phyloP scores from a whole-genome alignment of 345 rosid genomes.

The Gossypium herbaceum region DNA sequence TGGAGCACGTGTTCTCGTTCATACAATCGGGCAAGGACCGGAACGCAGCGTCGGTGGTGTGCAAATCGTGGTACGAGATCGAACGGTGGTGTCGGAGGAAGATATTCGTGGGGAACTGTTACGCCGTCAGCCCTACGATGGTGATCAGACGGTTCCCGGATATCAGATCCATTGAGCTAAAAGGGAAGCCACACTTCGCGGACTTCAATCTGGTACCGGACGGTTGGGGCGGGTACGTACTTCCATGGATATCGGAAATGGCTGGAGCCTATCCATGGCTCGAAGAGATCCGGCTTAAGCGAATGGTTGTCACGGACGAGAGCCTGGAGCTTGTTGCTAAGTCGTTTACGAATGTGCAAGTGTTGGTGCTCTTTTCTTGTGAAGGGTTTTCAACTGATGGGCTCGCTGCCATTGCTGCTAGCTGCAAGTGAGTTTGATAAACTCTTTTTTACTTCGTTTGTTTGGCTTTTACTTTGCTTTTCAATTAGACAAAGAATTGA shows the following conservation, averaged over 20 bases:
- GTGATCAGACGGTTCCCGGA: slow-evolving; percentile 72
- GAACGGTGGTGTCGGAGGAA: slow-evolving; percentile 65
- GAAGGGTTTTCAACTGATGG: slow-evolving; percentile 98
- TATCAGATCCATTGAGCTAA: slow-evolving; percentile 71
- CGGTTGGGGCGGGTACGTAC: slow-evolving; percentile 87
- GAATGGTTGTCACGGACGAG: slow-evolving; percentile 90
- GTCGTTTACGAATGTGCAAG: slow-evolving; percentile 70
- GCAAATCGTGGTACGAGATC: slow-evolving; percentile 88
- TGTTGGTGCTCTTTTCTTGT: slow-evolving; percentile 66
- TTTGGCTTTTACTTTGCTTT: background rate
- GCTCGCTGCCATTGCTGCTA: slow-evolving; percentile 80
- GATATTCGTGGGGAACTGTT: slow-evolving; percentile 85
- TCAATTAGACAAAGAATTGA: background rate
- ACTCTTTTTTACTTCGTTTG: background rate
- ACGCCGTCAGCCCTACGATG: slow-evolving; percentile 59
- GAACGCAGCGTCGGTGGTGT: slow-evolving; percentile 75
- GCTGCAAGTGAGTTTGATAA: slow-evolving; percentile 61
- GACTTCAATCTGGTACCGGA: slow-evolving; percentile 90
- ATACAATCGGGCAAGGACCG: slow-evolving; percentile 60
- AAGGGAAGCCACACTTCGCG: slow-evolving; percentile 97
- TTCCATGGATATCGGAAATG: slow-evolving; percentile 75
- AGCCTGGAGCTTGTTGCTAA: slow-evolving; percentile 72
- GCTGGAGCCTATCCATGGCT: slow-evolving; percentile 49
- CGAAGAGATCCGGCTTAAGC: slow-evolving; percentile 81
- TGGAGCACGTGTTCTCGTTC: slow-evolving; percentile 77